A percentile compares a stretch with the other conserved stretches of the same genome.
Conservation (phyloP, 2,329 filamentous ascomycete genomes). For the Sporothrix pallida region DNA sequence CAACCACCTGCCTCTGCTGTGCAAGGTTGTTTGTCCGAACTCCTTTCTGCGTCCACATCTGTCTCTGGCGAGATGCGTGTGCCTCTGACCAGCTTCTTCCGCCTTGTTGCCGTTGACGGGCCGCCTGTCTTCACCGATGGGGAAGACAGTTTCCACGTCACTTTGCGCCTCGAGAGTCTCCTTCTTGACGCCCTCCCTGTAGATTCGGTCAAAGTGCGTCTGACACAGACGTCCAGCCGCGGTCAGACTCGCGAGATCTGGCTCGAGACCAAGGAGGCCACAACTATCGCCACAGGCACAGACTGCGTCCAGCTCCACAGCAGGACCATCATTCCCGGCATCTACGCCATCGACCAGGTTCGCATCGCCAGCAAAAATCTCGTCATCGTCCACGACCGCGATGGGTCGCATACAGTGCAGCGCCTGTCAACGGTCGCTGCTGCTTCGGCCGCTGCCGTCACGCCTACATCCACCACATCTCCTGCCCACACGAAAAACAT, state of each 20-base stretch:
- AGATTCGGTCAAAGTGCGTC: conserved; percentile 67
- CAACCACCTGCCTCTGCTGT: conserved; percentile 46
- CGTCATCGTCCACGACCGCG: conserved; percentile 68
- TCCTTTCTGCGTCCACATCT: conserved; percentile 54
- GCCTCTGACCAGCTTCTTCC: conserved; percentile 76
- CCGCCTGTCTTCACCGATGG: conserved; percentile 71
- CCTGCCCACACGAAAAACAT: conserved; percentile 49
- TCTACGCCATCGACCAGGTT: conserved; percentile 76
- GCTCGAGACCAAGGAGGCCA: conserved; percentile 43
- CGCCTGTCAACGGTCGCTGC: not conserved
- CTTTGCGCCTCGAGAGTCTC: conserved; percentile 71
- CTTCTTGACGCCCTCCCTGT: conserved; percentile 73
- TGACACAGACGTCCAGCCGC: conserved; percentile 62
- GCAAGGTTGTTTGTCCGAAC: conserved; percentile 54
- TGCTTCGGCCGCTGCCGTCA: not conserved
- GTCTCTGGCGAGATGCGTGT: conserved; percentile 66
- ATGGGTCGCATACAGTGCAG: conserved; percentile 40
- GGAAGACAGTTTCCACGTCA: conserved; percentile 76
- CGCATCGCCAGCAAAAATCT: conserved; percentile 69
- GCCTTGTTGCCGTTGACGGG: conserved; percentile 68
- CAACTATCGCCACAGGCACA: conserved; percentile 61
- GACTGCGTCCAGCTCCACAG: conserved; percentile 54
- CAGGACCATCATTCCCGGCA: conserved; percentile 71
- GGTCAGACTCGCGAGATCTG: conserved; percentile 63
- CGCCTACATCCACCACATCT: not conserved